Percentiles rank a stretch among this genome's conserved stretches.
phyloP scores from a whole-genome alignment of 805 yeast species.

The Metschnikowia lochheadii region DNA sequence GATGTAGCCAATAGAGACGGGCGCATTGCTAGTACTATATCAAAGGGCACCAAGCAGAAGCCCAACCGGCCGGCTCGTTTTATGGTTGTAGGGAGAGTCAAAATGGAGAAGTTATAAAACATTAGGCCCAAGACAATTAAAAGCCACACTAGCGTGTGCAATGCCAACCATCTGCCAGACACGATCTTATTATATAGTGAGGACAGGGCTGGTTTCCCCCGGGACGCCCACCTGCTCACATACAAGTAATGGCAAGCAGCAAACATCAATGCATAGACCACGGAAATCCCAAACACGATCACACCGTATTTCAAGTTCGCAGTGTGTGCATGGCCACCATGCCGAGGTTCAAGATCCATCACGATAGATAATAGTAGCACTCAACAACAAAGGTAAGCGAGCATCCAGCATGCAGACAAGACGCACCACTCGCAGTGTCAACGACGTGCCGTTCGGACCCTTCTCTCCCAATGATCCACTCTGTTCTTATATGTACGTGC shows the following conservation, averaged over 20 bases:
- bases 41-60: constrained; percentile 55
- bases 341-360: constrained; percentile 32
- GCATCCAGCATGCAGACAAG: background rate
- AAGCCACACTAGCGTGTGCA: constrained; percentile 34
- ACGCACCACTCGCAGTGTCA: constrained; percentile 1
- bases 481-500: constrained; percentile 72
- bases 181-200: constrained; percentile 24
- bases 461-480: constrained; percentile 69
- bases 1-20: constrained; percentile 48
- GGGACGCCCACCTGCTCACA: constrained; percentile 32
- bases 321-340: constrained; percentile 47
- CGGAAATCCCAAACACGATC: constrained; percentile 40
- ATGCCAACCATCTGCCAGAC: constrained; percentile 26
- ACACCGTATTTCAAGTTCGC: constrained; percentile 63
- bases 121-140: constrained; percentile 25
- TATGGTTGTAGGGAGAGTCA: constrained; percentile 29
- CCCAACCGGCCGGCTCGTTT: constrained; percentile 63
- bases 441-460: background rate
- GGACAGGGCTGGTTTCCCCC: constrained; percentile 30
- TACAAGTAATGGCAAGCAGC: constrained; percentile 30
- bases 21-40: constrained; percentile 50
- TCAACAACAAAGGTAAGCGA: background rate
- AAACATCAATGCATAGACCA: constrained; percentile 36
- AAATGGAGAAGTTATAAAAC: constrained; percentile 30
- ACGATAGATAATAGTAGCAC: background rate